Base-by-base conservation (phyloP, 306 rosid genomes). In the Erythrophleum fordii region DNA sequence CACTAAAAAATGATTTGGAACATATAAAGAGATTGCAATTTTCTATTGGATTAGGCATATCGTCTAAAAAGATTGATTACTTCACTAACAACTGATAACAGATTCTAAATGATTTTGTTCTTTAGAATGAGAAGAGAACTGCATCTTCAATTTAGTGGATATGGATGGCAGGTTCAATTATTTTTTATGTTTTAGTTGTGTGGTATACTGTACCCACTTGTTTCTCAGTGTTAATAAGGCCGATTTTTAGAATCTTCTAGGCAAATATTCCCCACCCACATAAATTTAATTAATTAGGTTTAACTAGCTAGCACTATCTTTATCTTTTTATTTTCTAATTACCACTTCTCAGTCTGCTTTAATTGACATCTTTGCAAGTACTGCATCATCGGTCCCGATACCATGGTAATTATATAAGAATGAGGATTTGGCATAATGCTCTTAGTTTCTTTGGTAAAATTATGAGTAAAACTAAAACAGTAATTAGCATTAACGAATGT, bases 211-310 rank as follows among this genome's bases (percentile, higher is more conserved):
- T 31, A 29, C 29, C 70, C 79, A 59, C 48, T 62, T 62, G 39
- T 28, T 26, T 25, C 11, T 35, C 8, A 37, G 20, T 35, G 22
- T 52, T 58, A 56, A 25, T 7, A 22, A 45, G 11, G 31, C 69
- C 29, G 14, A 11, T 6, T 34, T n/a, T 18, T 18, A 28, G 61
- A 45, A 76, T 76, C 42, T 75, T 76, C 72, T 46, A 23, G 29
- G 35, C 72, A 62, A 31, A 39, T 76, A 29, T 61, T 76, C 72
- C 48, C 23, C 29, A n/a, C 41, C 22, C 48, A 12, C 66, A 29
- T 28, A 4, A 49, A 17, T 18, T 10, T 71, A 16, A 29, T 70
- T 48, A 48, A 8, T 42, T 26, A 26, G 22, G 55, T 44, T 44
- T 23, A 69, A 9, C 4, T 23, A 58, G 14, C 53, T 44, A 6